Percentiles rank a stretch among this genome's conserved stretches.
Conservation (phyloP, 768 basidiomycete genomes). For the Dentipellis fragilis region DNA sequence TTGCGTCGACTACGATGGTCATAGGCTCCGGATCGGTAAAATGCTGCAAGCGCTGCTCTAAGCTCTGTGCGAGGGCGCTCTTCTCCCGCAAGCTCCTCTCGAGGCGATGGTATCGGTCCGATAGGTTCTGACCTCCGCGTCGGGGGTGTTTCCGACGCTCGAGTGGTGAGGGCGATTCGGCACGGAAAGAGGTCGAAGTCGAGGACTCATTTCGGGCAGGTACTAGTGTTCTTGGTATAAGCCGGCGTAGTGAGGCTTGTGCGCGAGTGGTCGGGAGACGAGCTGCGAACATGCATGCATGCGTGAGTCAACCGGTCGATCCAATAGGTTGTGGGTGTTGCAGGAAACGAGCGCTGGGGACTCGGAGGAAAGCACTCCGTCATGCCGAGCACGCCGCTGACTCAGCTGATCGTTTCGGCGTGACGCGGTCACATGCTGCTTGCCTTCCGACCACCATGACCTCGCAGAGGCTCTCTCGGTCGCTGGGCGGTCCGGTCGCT, state of each 20-base stretch:
- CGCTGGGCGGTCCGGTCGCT: no score
- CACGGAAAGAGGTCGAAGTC: background rate
- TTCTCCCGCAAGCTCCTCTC: slow-evolving; percentile 44
- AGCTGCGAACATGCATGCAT: background rate
- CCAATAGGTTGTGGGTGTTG: background rate
- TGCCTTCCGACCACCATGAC: background rate
- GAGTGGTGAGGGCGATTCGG: background rate
- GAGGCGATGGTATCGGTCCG: slow-evolving; percentile 43
- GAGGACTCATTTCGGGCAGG: background rate
- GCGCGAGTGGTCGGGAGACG: background rate
- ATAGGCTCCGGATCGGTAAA: slow-evolving; percentile 1
- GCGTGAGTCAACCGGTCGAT: background rate
- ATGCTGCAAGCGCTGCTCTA: slow-evolving; percentile 8
- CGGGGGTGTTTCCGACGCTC: slow-evolving; percentile 13
- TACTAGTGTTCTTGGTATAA: background rate
- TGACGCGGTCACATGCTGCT: background rate
- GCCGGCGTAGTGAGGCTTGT: background rate
- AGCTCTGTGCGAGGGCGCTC: slow-evolving; percentile 23
- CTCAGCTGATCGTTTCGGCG: background rate
- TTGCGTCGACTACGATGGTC: background rate
- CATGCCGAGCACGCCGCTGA: background rate
- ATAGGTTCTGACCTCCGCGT: slow-evolving; percentile 51
- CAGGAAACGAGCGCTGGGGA: background rate
- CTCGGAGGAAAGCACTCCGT: background rate
- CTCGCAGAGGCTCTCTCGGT: no score